phyloP scores from a whole-genome alignment of 2,329 filamentous ascomycete species.

The Cladosporium cucumerinum region DNA sequence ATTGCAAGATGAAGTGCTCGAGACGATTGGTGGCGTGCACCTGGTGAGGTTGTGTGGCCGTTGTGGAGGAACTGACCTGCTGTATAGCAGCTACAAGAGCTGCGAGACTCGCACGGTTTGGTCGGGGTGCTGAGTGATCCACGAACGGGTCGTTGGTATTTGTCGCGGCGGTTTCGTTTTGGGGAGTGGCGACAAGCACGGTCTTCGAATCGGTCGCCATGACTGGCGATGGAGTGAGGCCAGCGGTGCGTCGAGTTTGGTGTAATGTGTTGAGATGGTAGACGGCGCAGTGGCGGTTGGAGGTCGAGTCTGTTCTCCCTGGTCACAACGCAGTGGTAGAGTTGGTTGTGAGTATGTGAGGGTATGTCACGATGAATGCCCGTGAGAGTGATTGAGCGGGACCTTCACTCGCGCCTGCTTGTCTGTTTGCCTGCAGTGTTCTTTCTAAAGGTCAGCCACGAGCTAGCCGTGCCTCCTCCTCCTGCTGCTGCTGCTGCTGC shows the following conservation, averaged over 20 bases:
- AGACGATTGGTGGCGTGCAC: background rate
- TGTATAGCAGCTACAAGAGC: slow-evolving; percentile 24
- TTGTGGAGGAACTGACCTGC: slow-evolving; percentile 21
- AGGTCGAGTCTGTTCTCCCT: background rate
- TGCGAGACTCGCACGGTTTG: slow-evolving; percentile 15
- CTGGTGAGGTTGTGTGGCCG: background rate
- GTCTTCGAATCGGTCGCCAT: background rate
- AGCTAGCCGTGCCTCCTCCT: background rate
- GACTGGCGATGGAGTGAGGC: background rate
- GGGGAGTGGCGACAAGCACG: background rate
- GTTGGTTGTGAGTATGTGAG: background rate
- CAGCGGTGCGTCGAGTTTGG: background rate
- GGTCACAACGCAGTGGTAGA: background rate
- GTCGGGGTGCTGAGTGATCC: slow-evolving; percentile 21
- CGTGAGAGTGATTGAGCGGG: background rate
- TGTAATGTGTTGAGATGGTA: background rate
- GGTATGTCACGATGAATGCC: background rate
- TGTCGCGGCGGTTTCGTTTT: background rate
- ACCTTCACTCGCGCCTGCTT: background rate
- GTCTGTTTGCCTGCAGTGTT: background rate
- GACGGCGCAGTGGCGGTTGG: background rate
- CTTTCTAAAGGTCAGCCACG: background rate
- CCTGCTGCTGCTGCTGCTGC: background rate
- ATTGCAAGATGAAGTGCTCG: background rate
- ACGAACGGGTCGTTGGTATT: background rate